Base-by-base conservation (phyloP, 163 green algal species). In the Trebouxia gelatinosa region DNA sequence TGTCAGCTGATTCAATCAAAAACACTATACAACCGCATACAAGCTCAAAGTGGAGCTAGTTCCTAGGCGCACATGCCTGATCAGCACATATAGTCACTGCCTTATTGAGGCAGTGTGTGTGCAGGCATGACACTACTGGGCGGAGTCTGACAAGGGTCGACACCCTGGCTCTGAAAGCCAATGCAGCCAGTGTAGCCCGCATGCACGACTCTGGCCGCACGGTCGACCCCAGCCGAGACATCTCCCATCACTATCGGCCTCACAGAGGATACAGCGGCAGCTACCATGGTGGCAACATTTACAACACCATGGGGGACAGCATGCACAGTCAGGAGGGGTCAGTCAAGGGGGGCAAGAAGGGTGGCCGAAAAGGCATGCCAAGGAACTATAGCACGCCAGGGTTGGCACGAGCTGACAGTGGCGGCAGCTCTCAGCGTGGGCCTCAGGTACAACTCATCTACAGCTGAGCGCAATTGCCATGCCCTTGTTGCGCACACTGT, bases 161-260 rank as follows among this genome's bases (percentile, higher is more conserved):
- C 29, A 79, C 34, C 64, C 58, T 83, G 51, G 65, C 79, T 13
- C 64, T 83, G 21, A 37, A 48, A 46, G 39, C 74, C 28, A 80
- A 70, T 37, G 64, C 77, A 29, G 50, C 48, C 9, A 43, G 29
- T 3, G 54, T 71, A 16, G 48, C 48, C 35, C 29, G 35, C 2
- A 40, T 81, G 77, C 77, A 81, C 32, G 77, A 81, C 48, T n/a
- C 40, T n/a, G 77, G 77, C 3, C 35, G 38, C 7, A 66, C 43
- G 37, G 50, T 59, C 1, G 62, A 70, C 35, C 77, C 77, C 31
- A 39, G 65, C 23, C 31, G 39, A 26, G 77, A 81, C 64, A 81
- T 81, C 48, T 77, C 62, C 21, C 32, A 71, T 23, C 65, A 81
- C 50, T 81, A 77, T 65, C 65, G 77, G 3, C 61, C 75, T 13